phyloP scores from a whole-genome alignment of 2,329 filamentous ascomycete genomes.

The Emergomyces orientalis region DNA sequence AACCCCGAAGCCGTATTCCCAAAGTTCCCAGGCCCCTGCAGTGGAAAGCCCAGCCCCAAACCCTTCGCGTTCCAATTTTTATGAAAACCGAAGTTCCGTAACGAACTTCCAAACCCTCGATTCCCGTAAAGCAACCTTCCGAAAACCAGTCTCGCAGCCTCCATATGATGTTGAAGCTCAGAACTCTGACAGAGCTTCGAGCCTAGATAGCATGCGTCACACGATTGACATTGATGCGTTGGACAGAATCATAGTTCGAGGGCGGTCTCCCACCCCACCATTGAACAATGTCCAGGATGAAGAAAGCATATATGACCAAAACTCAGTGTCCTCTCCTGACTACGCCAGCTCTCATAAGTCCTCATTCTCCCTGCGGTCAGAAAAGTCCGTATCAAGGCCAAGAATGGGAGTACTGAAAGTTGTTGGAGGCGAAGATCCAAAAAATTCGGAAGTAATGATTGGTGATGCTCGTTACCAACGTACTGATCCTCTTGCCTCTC shows the following conservation, averaged over 20 bases:
- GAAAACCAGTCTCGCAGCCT: constrained; percentile 43
- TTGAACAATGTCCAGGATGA: constrained; percentile 21
- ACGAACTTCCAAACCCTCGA: constrained; percentile 1
- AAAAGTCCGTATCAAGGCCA: constrained; percentile 45
- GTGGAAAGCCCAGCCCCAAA: background rate
- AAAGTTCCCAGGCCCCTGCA: background rate
- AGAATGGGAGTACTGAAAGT: constrained; percentile 73
- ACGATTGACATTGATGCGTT: constrained; percentile 43
- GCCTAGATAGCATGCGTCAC: constrained; percentile 34
- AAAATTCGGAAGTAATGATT: constrained; percentile 37
- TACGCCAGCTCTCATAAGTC: constrained; percentile 63
- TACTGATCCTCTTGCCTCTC: constrained; percentile 21
- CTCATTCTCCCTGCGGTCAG: constrained; percentile 35
- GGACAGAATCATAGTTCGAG: constrained; percentile 36
- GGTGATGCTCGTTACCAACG: constrained; percentile 39
- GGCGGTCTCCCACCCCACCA: constrained; percentile 11
- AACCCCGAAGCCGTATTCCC: constrained; percentile 2
- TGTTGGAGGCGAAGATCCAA: constrained; percentile 50
- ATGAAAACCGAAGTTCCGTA: background rate
- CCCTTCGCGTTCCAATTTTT: constrained; percentile 11
- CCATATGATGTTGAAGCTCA: constrained; percentile 15
- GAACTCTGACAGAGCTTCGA: constrained; percentile 27
- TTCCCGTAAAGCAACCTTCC: constrained; percentile 15
- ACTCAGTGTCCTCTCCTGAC: constrained; percentile 59
- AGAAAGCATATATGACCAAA: constrained; percentile 49